Evolutionary conservation across 306 rosid genomes (phyloP), one percentile per base, ranked within the genome.

Genomic region (Urtica urens): DNA sequence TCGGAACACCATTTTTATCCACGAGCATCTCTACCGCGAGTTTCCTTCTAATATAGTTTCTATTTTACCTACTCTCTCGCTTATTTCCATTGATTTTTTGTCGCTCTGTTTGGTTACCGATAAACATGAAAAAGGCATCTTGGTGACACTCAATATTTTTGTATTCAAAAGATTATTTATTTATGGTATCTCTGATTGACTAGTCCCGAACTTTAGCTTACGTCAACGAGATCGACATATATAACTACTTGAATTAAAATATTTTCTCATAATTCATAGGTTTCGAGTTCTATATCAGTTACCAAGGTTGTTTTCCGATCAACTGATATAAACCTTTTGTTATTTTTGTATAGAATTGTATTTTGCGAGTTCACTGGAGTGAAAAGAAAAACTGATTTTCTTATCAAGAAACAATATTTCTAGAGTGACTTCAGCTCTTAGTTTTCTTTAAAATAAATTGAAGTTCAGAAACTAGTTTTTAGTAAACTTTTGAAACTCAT

Each of bases 11-110:
- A 79, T 79, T 71, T 92, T 85, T 79, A 53, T 85, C 50, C 82
- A 87, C 76, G 86, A 85, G 31, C 86, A 96, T 26, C 93, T 92
- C 63, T 92, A 93, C 46, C 85, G 94, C 17, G 78, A 92, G 70
- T 92, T 73, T 60, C 87, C 96, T 23, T 62, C 81, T 12, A 84
- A 80, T 81, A 84, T 72, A 20, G 57, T 28, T 35, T 28, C 37
- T 42, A 29, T 37, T 35, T 33, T 34, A 15, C 56, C 49, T 3
- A 38, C 14, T 17, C 40, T 22, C 25, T 38, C 16, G 2, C 44
- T 33, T 30, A 23, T 6, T 13, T 39, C 29, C 8, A 27, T 29
- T 14, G 28, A 18, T 38, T 53, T 0, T 23, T 50, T 13, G 35
- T 46, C 51, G 13, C 10, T 40, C n/a, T 48, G 34, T 53, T 61